Conservation (phyloP, 2,329 filamentous ascomycete species). For the Parafenestella ontariensis region DNA sequence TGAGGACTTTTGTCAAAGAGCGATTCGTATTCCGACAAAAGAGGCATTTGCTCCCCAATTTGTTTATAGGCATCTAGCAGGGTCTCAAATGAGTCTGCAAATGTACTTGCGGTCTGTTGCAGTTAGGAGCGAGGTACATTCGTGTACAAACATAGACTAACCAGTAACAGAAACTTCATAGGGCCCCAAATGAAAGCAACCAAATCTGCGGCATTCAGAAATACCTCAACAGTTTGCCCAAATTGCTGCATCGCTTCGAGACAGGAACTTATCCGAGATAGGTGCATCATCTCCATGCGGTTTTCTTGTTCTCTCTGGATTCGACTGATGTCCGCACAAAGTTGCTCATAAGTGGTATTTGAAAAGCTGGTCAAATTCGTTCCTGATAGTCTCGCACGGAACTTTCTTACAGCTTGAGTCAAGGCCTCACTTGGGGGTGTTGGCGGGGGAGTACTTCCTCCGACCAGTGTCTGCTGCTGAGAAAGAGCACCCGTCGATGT, state of each 20-base stretch:
- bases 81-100: constrained; percentile 45
- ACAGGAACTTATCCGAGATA: constrained; percentile 15
- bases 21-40: constrained; percentile 41
- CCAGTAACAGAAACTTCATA: constrained; percentile 48
- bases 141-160: too few species aligned
- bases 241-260: constrained; percentile 49
- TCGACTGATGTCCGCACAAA: constrained; percentile 17
- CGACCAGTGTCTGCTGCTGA: constrained; percentile 21
- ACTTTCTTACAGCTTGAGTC: constrained; percentile 15
- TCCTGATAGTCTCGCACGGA: constrained; percentile 18
- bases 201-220: constrained; percentile 40
- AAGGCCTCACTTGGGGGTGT: background rate
- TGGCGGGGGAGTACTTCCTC: background rate
- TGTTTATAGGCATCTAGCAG: constrained; percentile 49
- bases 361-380: constrained; percentile 21
- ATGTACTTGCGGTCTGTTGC: too few species aligned
- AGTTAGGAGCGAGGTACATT: too few species aligned
- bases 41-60: constrained; percentile 50
- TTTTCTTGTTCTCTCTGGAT: constrained; percentile 1
- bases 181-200: constrained; percentile 49
- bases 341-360: constrained; percentile 19
- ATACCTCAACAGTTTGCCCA: constrained; percentile 46
- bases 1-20: constrained; percentile 38
- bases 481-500: constrained; percentile 18
- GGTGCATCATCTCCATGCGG: constrained; percentile 5